Base-by-base conservation (phyloP, 495 filamentous ascomycete genomes). In the Aspergillus incahuasiensis region DNA sequence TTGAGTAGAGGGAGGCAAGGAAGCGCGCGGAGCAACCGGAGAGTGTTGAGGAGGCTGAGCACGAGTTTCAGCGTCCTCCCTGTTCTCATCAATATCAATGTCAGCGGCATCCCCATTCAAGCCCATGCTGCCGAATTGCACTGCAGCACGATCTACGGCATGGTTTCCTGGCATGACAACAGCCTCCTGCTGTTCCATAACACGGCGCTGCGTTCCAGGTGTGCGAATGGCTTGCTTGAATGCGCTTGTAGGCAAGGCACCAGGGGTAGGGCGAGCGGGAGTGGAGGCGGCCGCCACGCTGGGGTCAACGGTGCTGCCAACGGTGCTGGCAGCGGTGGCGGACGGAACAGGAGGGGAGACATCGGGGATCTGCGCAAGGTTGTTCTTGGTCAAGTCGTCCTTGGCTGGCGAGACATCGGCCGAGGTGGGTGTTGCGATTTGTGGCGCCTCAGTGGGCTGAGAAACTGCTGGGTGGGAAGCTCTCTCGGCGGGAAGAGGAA, bases 91-190 rank as follows among this genome's bases (percentile, higher is more conserved):
- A 56, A 96, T 88, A 61, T 96, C 94, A 18, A 89, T 81, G 42
- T 84, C 79, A 49, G 87, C 81, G 12, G 79, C 67, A 53, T 83
- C 79, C 52, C 87, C 94, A 67, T 91, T 92, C 63, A 97, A 68
- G 54, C 88, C 92, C 81, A 99, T 89, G 66, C 90, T 95, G 48
- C 94, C 94, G 70, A 99, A 99, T 67, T 97, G 95, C 40, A 99
- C 90, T n/a, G 91, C 87, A 46, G 92, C 82, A 49, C 90, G 86
- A 67, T 96, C 91, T 8, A 98, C 89, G 38, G 91, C 91, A 62
- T 95, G 91, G 71, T 97, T 96, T n/a, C 90, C 91, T 28, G 94
- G 94, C 94, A 99, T 97, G 48, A 96, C 89, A 34, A 99, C 94
- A 16, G 92, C 90, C 69, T 99, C 95, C 65, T 92, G 91, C 64